Evolutionary conservation across 1,284 basidiomycete genomes (phyloP).

Genomic region (Hypsizygus ulmarius): DNA sequence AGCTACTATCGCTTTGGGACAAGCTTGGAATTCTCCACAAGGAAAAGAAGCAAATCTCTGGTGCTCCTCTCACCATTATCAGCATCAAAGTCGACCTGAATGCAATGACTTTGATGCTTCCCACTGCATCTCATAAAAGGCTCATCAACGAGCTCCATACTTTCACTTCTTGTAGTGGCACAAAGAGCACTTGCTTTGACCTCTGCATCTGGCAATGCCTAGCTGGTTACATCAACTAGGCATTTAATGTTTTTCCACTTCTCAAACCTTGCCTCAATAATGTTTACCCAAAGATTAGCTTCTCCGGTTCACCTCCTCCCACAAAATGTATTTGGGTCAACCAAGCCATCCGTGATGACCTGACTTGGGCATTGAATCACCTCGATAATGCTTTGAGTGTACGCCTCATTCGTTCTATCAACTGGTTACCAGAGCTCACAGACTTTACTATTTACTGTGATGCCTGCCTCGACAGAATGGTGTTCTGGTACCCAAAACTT

Average conservation of each 20-base stretch:
- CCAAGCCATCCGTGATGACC: slow-evolving; percentile 9
- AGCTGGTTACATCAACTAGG: slow-evolving; percentile 36
- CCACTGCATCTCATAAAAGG: background rate
- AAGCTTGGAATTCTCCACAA: slow-evolving; percentile 37
- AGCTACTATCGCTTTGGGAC: slow-evolving; percentile 37
- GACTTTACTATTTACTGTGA: slow-evolving; percentile 21
- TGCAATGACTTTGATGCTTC: slow-evolving; percentile 4
- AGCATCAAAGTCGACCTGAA: slow-evolving; percentile 15
- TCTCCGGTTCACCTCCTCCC: slow-evolving; percentile 1
- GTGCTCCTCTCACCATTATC: slow-evolving; percentile 22
- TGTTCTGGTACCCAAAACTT: slow-evolving; percentile 7
- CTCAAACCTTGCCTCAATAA: slow-evolving; percentile 28
- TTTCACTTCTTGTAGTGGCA: background rate
- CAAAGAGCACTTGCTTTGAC: background rate
- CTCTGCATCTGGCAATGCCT: slow-evolving; percentile 15
- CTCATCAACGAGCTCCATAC: background rate
- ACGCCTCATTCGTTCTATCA: slow-evolving; percentile 7
- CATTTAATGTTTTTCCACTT: slow-evolving; percentile 33
- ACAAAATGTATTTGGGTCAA: slow-evolving; percentile 30
- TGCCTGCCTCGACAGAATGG: slow-evolving; percentile 12
- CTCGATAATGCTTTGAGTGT: slow-evolving; percentile 25
- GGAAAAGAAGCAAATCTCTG: slow-evolving; percentile 35
- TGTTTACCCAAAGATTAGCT: slow-evolving; percentile 36
- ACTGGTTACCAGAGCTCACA: slow-evolving; percentile 8
- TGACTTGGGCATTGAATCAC: slow-evolving; percentile 20